Evolutionary conservation across 2,329 filamentous ascomycete genomes (phyloP).

Genomic region (Hypomyces perniciosus): DNA sequence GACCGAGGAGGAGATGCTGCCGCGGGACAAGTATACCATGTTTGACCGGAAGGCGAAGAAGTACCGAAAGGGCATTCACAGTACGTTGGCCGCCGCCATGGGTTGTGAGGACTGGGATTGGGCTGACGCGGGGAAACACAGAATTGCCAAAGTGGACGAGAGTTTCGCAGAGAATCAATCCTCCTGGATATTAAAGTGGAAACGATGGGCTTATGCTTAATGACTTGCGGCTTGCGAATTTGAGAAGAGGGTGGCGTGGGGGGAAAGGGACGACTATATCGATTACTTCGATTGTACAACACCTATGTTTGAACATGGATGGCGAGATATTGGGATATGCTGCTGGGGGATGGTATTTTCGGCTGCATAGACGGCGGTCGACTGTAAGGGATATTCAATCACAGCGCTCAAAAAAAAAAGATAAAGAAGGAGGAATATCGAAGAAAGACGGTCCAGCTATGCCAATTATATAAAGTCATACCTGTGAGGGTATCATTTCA

Average conservation of each 20-base stretch:
- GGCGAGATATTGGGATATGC: constrained; percentile 7
- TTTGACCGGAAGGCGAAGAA: constrained; percentile 94
- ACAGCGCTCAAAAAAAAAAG: background rate
- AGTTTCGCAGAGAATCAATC: constrained; percentile 88
- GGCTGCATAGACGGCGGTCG: constrained; percentile 2
- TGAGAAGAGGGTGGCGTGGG: background rate
- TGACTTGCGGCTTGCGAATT: constrained; percentile 5
- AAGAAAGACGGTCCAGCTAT: background rate
- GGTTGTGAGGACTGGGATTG: background rate
- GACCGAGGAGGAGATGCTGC: constrained; percentile 88
- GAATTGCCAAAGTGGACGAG: constrained; percentile 90
- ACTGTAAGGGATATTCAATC: background rate
- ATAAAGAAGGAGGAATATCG: background rate
- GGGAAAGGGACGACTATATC: constrained; percentile 8
- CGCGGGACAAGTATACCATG: constrained; percentile 95
- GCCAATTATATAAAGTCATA: background rate
- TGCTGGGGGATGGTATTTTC: background rate
- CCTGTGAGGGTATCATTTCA: background rate
- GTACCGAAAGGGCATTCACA: constrained; percentile 96
- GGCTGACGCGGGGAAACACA: constrained; percentile 30
- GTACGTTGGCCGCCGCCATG: constrained; percentile 48
- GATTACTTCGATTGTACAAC: constrained; percentile 23
- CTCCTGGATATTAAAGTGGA: constrained; percentile 72
- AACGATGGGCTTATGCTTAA: background rate
- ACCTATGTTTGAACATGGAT: constrained; percentile 18